phyloP scores from a whole-genome alignment of 345 rosid species.

The Chamaenerion angustifolium region DNA sequence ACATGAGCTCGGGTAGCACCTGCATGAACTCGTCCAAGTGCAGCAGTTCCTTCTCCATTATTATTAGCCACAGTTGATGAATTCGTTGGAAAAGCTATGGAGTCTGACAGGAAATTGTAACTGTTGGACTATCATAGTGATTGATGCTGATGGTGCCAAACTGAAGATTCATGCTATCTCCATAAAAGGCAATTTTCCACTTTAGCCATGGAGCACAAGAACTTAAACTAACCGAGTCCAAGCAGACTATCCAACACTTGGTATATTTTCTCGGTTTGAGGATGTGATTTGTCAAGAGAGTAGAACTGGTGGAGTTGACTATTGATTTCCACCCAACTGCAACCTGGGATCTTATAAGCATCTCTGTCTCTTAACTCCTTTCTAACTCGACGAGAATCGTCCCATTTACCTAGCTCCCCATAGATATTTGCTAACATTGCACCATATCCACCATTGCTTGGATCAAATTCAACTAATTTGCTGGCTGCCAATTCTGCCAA shows the following conservation, averaged over 20 bases:
- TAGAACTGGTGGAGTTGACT: conserved; percentile 48
- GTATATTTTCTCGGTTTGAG: conserved; percentile 39
- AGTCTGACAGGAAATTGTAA: too few relatives aligned
- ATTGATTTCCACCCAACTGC: conserved; percentile 83
- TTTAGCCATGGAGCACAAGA: too few relatives aligned
- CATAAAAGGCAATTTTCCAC: too few relatives aligned
- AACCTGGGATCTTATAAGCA: conserved; percentile 64
- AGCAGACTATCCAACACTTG: conserved; percentile 27
- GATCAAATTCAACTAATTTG: conserved; percentile 50
- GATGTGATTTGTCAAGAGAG: conserved; percentile 49
- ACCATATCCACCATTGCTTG: conserved; percentile 56
- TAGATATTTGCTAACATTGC: conserved; percentile 66
- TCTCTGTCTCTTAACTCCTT: conserved; percentile 42
- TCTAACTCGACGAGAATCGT: conserved; percentile 47
- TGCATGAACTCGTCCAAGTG: too few relatives aligned
- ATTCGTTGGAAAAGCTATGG: too few relatives aligned
- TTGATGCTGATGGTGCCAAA: too few relatives aligned
- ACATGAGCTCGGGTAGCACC: too few relatives aligned
- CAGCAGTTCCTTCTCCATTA: too few relatives aligned
- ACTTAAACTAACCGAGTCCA: conserved; percentile 3
- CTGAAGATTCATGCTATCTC: background rate
- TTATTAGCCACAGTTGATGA: too few relatives aligned
- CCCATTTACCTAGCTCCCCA: conserved; percentile 67
- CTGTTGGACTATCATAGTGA: too few relatives aligned
- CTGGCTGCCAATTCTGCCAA: conserved; percentile 55